phyloP scores from a whole-genome alignment of 305 asterid species.

The Salvia sclarea region DNA sequence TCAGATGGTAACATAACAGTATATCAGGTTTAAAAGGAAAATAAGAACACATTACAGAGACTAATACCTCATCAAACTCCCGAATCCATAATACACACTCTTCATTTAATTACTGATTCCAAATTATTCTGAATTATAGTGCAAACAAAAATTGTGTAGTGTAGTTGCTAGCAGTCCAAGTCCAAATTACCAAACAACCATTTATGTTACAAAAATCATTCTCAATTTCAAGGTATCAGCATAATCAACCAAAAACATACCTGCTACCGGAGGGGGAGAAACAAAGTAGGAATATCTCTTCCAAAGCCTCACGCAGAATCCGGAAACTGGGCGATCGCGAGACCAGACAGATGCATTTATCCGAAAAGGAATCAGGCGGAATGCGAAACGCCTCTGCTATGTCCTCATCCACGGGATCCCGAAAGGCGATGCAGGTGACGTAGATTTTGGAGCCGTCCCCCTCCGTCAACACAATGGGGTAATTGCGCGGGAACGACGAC shows the following conservation, averaged over 20 bases:
- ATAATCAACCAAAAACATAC: conserved; percentile 40
- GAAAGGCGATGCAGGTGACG: conserved; percentile 89
- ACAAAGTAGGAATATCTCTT: conserved; percentile 80
- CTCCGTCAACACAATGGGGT: conserved; percentile 94
- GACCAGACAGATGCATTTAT: conserved; percentile 88
- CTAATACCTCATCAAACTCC: not conserved
- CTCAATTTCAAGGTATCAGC: not conserved
- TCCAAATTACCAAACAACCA: conserved; percentile 3
- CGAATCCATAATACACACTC: not conserved
- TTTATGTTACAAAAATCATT: not conserved
- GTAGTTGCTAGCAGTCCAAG: conserved; percentile 1
- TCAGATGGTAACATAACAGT: not conserved
- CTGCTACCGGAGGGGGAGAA: conserved; percentile 85
- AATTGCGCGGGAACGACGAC: conserved; percentile 68
- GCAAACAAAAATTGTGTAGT: not conserved
- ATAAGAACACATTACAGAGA: conserved; percentile 8
- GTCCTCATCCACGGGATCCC: conserved; percentile 96
- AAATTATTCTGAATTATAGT: not conserved
- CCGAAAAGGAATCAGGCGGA: conserved; percentile 68
- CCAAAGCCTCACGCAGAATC: conserved; percentile 78
- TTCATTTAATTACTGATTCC: not conserved
- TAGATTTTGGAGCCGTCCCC: conserved; percentile 98
- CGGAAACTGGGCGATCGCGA: conserved; percentile 81
- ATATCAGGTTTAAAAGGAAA: not conserved
- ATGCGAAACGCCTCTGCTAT: conserved; percentile 82